Conservation (phyloP, 2,329 filamentous ascomycete species). For the Aureobasidium lini region DNA sequence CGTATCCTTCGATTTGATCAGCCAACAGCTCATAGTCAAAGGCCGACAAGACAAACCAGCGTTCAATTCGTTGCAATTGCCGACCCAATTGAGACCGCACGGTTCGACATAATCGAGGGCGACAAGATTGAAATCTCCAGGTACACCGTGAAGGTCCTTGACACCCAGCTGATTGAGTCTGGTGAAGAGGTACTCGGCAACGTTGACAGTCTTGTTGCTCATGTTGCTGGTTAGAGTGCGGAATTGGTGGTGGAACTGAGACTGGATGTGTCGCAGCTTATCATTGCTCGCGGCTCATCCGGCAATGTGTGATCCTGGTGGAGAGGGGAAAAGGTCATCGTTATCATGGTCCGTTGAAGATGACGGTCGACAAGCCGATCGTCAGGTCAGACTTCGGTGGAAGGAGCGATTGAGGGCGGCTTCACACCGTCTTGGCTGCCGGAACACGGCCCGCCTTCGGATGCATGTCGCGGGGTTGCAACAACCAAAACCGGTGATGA, state of each 20-base stretch:
- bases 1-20: conserved; percentile 40
- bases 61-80: conserved; percentile 56
- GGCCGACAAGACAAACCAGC: conserved; percentile 30
- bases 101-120: conserved; percentile 50
- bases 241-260: neutral
- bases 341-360: neutral
- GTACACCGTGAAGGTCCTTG: conserved; percentile 41
- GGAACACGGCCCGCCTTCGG: conserved; percentile 1
- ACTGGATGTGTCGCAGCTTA: neutral
- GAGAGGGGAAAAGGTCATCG: neutral
- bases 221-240: neutral
- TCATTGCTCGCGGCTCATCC: neutral
- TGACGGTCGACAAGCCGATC: neutral
- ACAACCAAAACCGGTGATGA: too few relatives aligned
- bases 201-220: neutral
- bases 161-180: conserved; percentile 38
- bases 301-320: neutral
- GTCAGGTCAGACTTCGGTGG: neutral
- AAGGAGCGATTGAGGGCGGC: neutral
- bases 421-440: conserved; percentile 1
- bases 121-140: conserved; percentile 31
- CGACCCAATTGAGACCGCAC: conserved; percentile 49
- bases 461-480: neutral
- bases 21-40: conserved; percentile 18
- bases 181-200: conserved; percentile 30